phyloP scores from a whole-genome alignment of 2,329 filamentous ascomycete genomes.

The Cladosporium sp. region DNA sequence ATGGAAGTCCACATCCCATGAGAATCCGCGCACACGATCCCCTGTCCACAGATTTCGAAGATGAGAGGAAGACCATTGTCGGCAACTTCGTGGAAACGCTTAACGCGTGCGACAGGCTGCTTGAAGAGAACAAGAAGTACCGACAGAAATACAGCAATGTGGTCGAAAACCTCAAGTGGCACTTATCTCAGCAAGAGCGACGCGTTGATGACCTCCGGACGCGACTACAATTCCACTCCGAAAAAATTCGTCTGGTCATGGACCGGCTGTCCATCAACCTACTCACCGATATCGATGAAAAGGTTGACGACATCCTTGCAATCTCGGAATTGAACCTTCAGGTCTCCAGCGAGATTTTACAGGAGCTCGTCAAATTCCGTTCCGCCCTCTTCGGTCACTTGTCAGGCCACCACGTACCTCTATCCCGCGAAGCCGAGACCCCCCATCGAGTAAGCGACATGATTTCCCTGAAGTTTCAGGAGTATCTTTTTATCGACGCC shows the following conservation, averaged over 20 bases:
- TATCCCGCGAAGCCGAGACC: conserved; percentile 20
- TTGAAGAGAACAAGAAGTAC: conserved; percentile 27
- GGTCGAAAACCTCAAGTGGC: conserved; percentile 26
- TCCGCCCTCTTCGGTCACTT: background rate
- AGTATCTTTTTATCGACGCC: conserved; percentile 17
- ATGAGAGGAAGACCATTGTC: background rate
- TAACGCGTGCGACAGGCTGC: conserved; percentile 28
- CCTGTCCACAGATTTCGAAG: background rate
- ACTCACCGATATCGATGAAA: background rate
- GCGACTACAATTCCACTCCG: conserved; percentile 28
- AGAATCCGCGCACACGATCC: background rate
- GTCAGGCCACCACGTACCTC: conserved; percentile 24
- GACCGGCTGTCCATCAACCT: background rate
- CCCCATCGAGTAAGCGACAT: conserved; percentile 21
- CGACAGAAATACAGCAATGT: conserved; percentile 24
- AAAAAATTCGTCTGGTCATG: conserved; percentile 10
- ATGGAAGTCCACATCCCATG: background rate
- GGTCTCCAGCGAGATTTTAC: background rate
- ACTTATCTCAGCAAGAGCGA: conserved; percentile 22
- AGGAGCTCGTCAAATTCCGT: background rate
- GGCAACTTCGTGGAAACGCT: background rate
- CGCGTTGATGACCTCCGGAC: conserved; percentile 27
- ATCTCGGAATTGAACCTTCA: background rate
- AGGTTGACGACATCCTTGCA: background rate
- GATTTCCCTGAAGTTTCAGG: conserved; percentile 23